Conservation (phyloP, 2,329 filamentous ascomycete species). For the Helicocarpus griseus region DNA sequence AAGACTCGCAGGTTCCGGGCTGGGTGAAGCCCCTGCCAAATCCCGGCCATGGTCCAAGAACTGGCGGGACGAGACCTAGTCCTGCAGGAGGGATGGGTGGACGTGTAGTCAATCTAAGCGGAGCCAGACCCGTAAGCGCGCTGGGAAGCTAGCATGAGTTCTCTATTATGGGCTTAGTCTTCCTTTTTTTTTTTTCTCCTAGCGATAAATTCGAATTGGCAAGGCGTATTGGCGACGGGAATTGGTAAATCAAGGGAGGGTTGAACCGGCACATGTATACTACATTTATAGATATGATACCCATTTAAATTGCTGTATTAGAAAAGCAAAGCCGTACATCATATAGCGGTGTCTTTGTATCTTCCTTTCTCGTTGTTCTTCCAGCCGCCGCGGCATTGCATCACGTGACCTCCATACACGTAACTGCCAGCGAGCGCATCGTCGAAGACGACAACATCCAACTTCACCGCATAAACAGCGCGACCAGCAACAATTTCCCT, state of each 20-base stretch:
- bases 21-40: slow-evolving; percentile 51
- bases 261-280: neutral
- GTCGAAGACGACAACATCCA: neutral
- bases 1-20: slow-evolving; percentile 58
- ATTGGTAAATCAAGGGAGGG: neutral
- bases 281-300: neutral
- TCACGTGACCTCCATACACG: neutral
- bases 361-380: too few relatives aligned
- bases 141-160: slow-evolving; percentile 4
- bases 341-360: too few relatives aligned
- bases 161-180: neutral
- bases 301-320: neutral
- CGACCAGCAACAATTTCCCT: neutral
- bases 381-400: too few relatives aligned
- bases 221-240: neutral
- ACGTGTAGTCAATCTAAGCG: slow-evolving; percentile 48
- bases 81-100: slow-evolving; percentile 34
- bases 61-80: slow-evolving; percentile 16
- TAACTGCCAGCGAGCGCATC: neutral
- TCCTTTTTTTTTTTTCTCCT: neutral
- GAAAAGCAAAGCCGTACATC: too few relatives aligned
- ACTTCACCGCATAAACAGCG: neutral
- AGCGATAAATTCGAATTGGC: neutral
- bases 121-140: slow-evolving; percentile 43
- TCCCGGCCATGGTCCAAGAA: slow-evolving; percentile 21